Evolutionary conservation across 1,139 yeast species (phyloP), one percentile per base, ranked within the genome.

Genomic region (Arxiozyma telluris): DNA sequence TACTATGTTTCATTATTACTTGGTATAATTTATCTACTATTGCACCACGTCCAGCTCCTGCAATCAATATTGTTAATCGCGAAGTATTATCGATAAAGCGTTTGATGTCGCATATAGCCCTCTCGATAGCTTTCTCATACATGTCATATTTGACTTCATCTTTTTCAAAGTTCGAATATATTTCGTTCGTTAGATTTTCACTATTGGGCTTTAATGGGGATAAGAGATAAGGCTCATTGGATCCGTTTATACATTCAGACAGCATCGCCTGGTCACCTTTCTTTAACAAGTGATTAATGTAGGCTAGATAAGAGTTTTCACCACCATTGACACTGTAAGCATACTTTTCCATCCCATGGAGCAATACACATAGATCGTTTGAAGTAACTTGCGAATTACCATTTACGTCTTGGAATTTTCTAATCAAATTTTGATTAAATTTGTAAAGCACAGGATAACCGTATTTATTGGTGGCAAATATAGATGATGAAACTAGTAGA

Each of bases 41-140:
- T 0, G 93, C 90, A 0, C 97, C 97, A 52, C 88, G 71, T 0
- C 97, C 97, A 0, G 96, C 95, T 0, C 97, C 97, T 4, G 85
- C 83, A 1, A 90, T 77, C 8, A 88, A 76, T 4, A 88, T 70
- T 23, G 68, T 70, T 8, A 57, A 52, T 42, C 22, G 54, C 12
- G 48, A 61, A 39, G 55, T 54, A 50, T 39, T 55, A 9, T 44
- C 43, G 9, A 50, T 21, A 17, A 17, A 52, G 3, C 57, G 56
- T 3, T 64, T 53, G 20, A 67, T 58, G 55, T 77, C 80, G n/a
- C 63, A 58, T 11, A 87, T 58, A 0, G 95, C 93, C 52, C 75
- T 68, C 41, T 71, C 72, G 3, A 88, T 80, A 0, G 97, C 96
- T 43, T 73, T 67, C 50, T 78, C 83, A 64, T 90, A 90, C 57